Base-by-base conservation (phyloP, 108 stramenopile species). In the Schizochytrium sp. region DNA sequence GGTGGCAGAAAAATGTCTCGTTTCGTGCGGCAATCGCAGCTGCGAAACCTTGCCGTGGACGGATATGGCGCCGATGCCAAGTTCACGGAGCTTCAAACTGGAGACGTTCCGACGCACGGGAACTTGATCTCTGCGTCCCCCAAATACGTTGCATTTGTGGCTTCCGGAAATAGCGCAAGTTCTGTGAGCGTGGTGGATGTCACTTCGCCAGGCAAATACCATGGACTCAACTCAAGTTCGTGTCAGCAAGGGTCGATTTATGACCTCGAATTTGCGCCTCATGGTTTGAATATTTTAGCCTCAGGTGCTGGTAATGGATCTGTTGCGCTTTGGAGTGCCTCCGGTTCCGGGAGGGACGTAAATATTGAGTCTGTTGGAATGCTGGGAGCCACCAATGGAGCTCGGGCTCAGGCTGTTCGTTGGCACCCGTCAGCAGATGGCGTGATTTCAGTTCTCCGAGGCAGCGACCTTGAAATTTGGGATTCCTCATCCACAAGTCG, bases 381-480 rank as follows among this genome's bases (percentile, higher is more conserved):
- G 15, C 53, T 83, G 7, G 76, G 50, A 13, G 5, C 50, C 45
- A 42, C 50, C 7, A 10, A 10, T 28, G 76, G 76, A 28, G 15
- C 76, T 28, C 49, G 76, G 76, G 76, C 53, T 5, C 76, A 83
- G 28, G 76, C 76, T 28, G 3, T 83, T 5, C 76, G 53, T 38
- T 83, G 76, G 76, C 47, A 83, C 47, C 76, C 76, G 10, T 83
- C 76, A n/a, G 76, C 53, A 56, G 76, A 55, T n/a, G 53, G 15
- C 2, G 76, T 83, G 15, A 10, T 83, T 53, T 47, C 76, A 53
- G 76, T 83, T 47, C 50, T n/a, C 15, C 53, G 50, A 47, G 47
- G 5, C 15, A 53, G n/a, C 50, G 10, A 17, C 13, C 50, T 83
- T 28, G 76, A 49, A 50, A 55, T 83, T 10, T 83, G 76, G 76